These are phyloP conservation scores for Noccaea bulbosa DNA, from an alignment of 345 rosid species.

Conservation along the genomic window DNA sequence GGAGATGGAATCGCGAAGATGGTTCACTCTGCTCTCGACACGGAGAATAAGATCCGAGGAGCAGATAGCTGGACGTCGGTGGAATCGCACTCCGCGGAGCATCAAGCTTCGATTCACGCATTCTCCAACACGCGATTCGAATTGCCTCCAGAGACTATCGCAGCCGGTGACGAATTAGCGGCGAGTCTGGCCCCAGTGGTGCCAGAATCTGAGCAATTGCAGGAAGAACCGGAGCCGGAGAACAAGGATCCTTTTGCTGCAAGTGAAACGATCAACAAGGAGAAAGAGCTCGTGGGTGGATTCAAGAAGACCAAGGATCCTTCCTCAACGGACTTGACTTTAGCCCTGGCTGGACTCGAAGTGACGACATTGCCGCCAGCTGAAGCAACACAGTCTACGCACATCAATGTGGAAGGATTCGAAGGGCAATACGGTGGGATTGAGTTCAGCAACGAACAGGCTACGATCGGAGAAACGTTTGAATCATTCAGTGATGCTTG, in stretches of 20 bases:
- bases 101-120: constrained; percentile 62
- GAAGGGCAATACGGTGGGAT: constrained; percentile 98
- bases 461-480: constrained; percentile 90
- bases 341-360: constrained; percentile 91
- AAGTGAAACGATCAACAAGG: constrained; percentile 68
- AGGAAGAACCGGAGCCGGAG: constrained; percentile 64
- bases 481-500: constrained; percentile 89
- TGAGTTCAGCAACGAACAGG: constrained; percentile 85
- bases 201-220: constrained; percentile 54
- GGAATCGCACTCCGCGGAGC: constrained; percentile 72
- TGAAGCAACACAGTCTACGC: constrained; percentile 94
- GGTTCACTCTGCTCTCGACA: constrained; percentile 92
- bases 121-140: constrained; percentile 70
- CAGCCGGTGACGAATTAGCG: constrained; percentile 78
- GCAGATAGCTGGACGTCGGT: constrained; percentile 74
- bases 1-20: constrained; percentile 95
- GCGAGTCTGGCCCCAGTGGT: constrained; percentile 63
- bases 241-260: constrained; percentile 94
- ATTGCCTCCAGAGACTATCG: constrained; percentile 78
- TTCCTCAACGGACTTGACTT: constrained; percentile 63
- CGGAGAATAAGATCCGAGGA: constrained; percentile 93
- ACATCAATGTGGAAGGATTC: constrained; percentile 88
- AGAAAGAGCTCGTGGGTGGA: constrained; percentile 78
- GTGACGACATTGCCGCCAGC: constrained; percentile 96
- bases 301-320: constrained; percentile 88